A percentile compares a stretch with the other conserved stretches of the same genome.
Evolutionary conservation across 2,329 filamentous ascomycete genomes (phyloP).

Genomic region (Aureobasidium sp.): DNA sequence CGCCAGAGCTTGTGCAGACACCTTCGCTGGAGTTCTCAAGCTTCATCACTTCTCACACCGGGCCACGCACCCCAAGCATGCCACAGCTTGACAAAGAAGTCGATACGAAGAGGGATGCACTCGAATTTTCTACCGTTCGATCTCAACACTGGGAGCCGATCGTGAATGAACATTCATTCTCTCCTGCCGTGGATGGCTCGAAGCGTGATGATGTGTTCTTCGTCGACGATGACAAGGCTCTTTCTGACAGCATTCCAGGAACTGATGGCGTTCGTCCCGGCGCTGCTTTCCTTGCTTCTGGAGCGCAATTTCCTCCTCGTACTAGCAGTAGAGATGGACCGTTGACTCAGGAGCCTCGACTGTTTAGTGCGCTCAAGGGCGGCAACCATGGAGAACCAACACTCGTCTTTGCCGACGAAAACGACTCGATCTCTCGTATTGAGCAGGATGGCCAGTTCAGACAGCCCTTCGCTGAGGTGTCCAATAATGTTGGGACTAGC

Average conservation of each 20-base stretch:
- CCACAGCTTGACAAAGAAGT: not conserved
- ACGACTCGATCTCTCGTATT: not conserved
- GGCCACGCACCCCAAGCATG: constrained; percentile 9
- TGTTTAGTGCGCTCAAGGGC: constrained; percentile 17
- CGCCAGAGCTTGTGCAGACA: not conserved
- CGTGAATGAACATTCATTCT: constrained; percentile 8
- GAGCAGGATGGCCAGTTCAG: not conserved
- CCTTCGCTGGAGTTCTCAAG: constrained; percentile 17
- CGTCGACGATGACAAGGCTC: not conserved
- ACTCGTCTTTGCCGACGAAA: constrained; percentile 19
- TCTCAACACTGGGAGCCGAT: constrained; percentile 32
- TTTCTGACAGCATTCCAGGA: constrained; percentile 1
- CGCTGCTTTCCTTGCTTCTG: constrained; percentile 4
- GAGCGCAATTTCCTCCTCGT: not conserved
- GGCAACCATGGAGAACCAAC: constrained; percentile 15
- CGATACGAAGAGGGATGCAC: not conserved
- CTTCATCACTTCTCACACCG: constrained; percentile 5
- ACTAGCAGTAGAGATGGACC: constrained; percentile 4
- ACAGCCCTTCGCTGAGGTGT: constrained; percentile 16
- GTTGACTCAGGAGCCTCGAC: constrained; percentile 11
- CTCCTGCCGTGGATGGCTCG: not conserved
- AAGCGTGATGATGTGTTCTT: not conserved
- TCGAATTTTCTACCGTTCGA: constrained; percentile 35
- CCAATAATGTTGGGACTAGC: constrained; percentile 15
- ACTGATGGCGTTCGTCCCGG: constrained; percentile 5